Conservation (phyloP, 441 rosid genomes). For the Capsella rubella region DNA sequence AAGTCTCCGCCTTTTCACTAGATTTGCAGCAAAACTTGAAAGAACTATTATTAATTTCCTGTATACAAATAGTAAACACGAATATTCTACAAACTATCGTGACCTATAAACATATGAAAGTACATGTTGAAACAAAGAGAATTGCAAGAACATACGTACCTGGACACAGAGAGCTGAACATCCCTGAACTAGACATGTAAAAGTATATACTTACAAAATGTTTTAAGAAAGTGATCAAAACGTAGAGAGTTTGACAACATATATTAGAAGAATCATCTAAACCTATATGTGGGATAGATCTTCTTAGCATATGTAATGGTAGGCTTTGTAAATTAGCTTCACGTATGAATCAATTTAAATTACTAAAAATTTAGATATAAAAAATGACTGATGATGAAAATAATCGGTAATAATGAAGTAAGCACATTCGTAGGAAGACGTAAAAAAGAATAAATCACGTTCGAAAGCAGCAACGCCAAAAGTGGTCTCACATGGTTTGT, state of each 20-base stretch:
- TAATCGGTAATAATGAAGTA: constrained; percentile 11
- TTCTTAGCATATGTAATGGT: neutral
- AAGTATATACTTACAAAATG: neutral
- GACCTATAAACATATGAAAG: neutral
- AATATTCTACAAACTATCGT: neutral
- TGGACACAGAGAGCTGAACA: neutral
- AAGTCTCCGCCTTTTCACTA: neutral
- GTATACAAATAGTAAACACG: neutral
- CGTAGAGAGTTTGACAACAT: neutral
- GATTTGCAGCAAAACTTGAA: neutral
- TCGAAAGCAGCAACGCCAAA: constrained; percentile 26
- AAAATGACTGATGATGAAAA: neutral
- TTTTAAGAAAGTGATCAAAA: neutral
- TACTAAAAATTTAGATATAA: too few species aligned
- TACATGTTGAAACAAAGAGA: neutral
- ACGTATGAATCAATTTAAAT: neutral
- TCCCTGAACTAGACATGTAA: neutral
- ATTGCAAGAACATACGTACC: neutral
- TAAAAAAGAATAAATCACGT: constrained; percentile 5
- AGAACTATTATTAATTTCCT: too few species aligned
- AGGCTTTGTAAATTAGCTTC: neutral
- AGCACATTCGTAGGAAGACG: constrained; percentile 31
- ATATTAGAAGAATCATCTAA: neutral
- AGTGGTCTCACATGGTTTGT: constrained; percentile 13
- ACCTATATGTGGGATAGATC: neutral